Conservation (phyloP, 176 grass and related monocot species). For the Cenchrus purpureus region DNA sequence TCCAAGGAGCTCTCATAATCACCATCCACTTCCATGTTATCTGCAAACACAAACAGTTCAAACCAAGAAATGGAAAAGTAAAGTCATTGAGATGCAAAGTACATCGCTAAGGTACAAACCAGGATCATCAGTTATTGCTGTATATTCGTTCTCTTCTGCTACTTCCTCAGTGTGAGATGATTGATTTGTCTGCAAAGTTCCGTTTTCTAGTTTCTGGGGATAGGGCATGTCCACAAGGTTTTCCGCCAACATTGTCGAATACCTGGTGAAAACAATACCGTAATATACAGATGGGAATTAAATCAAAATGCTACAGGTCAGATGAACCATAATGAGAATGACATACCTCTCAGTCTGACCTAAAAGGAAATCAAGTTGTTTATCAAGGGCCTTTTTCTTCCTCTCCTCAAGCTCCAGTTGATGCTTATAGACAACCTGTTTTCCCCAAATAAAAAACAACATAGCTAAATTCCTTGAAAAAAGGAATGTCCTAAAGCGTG, state of each 20-base stretch:
- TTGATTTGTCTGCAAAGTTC: constrained; percentile 45
- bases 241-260: constrained; percentile 99
- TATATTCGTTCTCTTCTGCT: constrained; percentile 43
- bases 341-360: constrained; percentile 96
- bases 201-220: constrained; percentile 52
- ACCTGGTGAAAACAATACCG: constrained; percentile 52
- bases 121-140: constrained; percentile 45
- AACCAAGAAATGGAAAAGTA: constrained; percentile 5
- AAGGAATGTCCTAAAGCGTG: constrained; percentile 15
- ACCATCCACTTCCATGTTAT: constrained; percentile 66
- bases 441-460: constrained; percentile 17
- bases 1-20: constrained; percentile 70
- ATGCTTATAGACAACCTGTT: constrained; percentile 94
- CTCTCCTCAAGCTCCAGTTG: constrained; percentile 92
- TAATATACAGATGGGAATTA: constrained; percentile 16
- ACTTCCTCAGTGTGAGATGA: constrained; percentile 47
- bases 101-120: constrained; percentile 41
- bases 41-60: constrained; percentile 49
- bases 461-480: constrained; percentile 32
- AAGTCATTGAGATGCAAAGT: constrained; percentile 26
- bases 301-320: background rate
- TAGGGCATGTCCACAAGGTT: constrained; percentile 77
- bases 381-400: constrained; percentile 94
- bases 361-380: constrained; percentile 98
- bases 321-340: constrained; percentile 14